Evolutionary conservation across 2,329 filamentous ascomycete genomes (phyloP), one percentile per base, ranked within the genome.

Genomic region (Xylaria sp.): DNA sequence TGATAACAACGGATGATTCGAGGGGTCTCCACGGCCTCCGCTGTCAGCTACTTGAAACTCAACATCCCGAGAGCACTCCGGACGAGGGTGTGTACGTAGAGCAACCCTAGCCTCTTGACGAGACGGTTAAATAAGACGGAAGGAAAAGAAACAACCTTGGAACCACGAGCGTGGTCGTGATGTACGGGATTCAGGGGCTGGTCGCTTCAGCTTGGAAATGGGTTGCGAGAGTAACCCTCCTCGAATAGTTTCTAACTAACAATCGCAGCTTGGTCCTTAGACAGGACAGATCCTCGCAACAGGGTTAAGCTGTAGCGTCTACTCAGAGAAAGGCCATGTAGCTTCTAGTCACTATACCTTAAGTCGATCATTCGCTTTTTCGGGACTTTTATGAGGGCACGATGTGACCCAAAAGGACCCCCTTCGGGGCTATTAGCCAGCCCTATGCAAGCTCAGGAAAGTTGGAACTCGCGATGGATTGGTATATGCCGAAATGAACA

Each of bases 11-110:
- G 25, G 60, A 52, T 65, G 41, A 25, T 25, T 61, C 39, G 18
- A 57, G 41, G 57, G 37, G 18, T 13, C 31, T 46, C 61, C 56
- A 23, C 41, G 28, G n/a, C 23, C 34, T 18, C 58, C 25, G 34
- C 50, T 46, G 18, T 69, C 65, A 66, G 61, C 52, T 58, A 20
- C 64, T 65, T 52, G 28, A 39, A 63, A 64, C 39, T 13, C n/a
- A 23, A 9, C 41, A 55, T 48, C 23, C 48, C 39, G 8, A 39
- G 20, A 37, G 25, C 44, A 13, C 37, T 60, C 15, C 7, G n/a
- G 20, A 55, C 8, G 20, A 46, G 60, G 69, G 69, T 15, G 67
- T 70, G 67, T 63, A 41, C 46, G 64, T 70, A 69, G 64, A 67
- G 28, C 41, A 54, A 66, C 13, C 62, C 65, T 48, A 54, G 61